phyloP scores from a whole-genome alignment of 306 rosid genomes.

The Prunus persica region Prunus_persica_NCBIv2 NC_034014.1:2456001-2456500 shows the following conservation, averaged over 20 bases:
- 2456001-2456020: slow-evolving; percentile 87
- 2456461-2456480: slow-evolving; percentile 53
- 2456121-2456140: background rate
- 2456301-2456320: slow-evolving; percentile 92
- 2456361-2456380: background rate
- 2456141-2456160: background rate
- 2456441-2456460: background rate
- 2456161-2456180: background rate
- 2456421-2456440: background rate
- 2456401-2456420: background rate
- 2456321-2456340: slow-evolving; percentile 63
- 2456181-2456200: slow-evolving; percentile 4
- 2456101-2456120: background rate
- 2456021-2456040: slow-evolving; percentile 56
- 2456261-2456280: slow-evolving; percentile 64
- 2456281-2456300: slow-evolving; percentile 87
- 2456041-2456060: slow-evolving; percentile 7
- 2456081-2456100: background rate
- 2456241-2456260: slow-evolving; percentile 82
- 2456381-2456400: background rate
- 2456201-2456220: slow-evolving; percentile 9
- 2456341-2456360: slow-evolving; percentile 58
- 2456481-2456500: slow-evolving; percentile 78
- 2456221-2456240: slow-evolving; percentile 24
- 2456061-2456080: background rate